Conservation (phyloP, 768 basidiomycete species). For the Leccinellum rugosiceps region DNA sequence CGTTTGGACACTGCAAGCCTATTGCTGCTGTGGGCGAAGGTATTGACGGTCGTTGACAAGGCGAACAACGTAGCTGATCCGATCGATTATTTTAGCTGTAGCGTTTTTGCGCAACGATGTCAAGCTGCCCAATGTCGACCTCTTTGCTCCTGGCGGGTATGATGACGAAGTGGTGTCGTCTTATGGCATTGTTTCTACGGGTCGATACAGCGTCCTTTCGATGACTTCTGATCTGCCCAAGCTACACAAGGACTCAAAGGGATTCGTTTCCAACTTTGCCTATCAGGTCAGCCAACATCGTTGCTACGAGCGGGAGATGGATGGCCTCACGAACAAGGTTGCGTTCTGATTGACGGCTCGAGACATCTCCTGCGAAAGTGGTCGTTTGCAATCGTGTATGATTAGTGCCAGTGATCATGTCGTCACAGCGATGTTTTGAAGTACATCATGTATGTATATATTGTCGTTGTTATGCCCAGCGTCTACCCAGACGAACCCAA, state of each 20-base stretch:
- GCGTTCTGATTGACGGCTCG: slow-evolving; percentile 36
- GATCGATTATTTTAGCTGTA: slow-evolving; percentile 36
- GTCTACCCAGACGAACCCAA: slow-evolving; percentile 26
- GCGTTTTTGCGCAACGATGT: slow-evolving; percentile 46
- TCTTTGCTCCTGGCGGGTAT: slow-evolving; percentile 30
- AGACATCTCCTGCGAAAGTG: not conserved
- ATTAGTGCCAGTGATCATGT: not conserved
- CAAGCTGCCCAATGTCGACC: slow-evolving; percentile 43
- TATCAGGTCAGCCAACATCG: slow-evolving; percentile 65
- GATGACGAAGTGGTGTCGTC: slow-evolving; percentile 45
- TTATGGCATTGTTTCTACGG: slow-evolving; percentile 62
- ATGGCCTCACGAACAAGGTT: slow-evolving; percentile 51
- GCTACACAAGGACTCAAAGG: slow-evolving; percentile 45
- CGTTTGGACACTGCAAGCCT: slow-evolving; percentile 82
- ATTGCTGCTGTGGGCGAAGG: slow-evolving; percentile 77
- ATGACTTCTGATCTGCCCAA: slow-evolving; percentile 38
- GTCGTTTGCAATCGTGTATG: slow-evolving; percentile 8
- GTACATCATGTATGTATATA: not conserved
- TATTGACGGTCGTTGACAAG: not conserved
- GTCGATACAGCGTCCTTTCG: slow-evolving; percentile 44
- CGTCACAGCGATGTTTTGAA: not conserved
- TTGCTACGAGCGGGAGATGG: slow-evolving; percentile 59
- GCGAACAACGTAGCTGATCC: not conserved
- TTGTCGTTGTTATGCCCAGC: not conserved
- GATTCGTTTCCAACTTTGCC: slow-evolving; percentile 57